Conservation (phyloP, 805 yeast species). For the Jamesozyma spencerorum region DNA sequence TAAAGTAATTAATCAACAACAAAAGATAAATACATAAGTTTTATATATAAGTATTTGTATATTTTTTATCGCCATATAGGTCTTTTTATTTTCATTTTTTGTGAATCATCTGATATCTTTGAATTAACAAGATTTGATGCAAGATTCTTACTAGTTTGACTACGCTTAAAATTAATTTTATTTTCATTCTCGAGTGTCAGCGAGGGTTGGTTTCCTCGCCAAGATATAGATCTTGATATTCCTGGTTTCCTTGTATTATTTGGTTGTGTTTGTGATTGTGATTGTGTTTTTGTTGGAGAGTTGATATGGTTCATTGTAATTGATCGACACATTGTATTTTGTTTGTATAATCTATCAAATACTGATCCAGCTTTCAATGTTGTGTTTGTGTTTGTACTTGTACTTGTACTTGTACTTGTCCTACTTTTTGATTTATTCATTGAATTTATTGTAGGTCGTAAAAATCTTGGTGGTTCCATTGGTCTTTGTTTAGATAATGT, state of each 20-base stretch:
- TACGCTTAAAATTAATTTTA: too few species aligned
- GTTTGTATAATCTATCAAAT: conserved; percentile 21
- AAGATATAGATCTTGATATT: neutral
- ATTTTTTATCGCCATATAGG: neutral
- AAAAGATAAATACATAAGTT: neutral
- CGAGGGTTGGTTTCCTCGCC: too few species aligned
- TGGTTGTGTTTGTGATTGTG: neutral
- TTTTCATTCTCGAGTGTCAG: too few species aligned
- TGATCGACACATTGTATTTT: conserved; percentile 16
- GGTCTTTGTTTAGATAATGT: conserved; percentile 10
- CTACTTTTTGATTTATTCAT: conserved; percentile 9
- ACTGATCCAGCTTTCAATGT: conserved; percentile 11
- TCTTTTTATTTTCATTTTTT: neutral
- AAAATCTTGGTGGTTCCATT: conserved; percentile 19
- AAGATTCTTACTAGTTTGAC: too few species aligned
- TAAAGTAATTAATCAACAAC: conserved; percentile 18
- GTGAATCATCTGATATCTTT: too few species aligned
- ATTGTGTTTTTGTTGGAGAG: neutral
- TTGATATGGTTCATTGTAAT: conserved; percentile 13
- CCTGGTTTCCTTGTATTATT: neutral
- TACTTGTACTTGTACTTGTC: neutral
- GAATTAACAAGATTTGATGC: too few species aligned
- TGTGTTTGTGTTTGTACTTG: too few species aligned
- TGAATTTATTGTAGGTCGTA: conserved; percentile 21
- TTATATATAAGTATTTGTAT: neutral